phyloP scores from a whole-genome alignment of 2,329 filamentous ascomycete species.

The Huntiella savannae region DNA sequence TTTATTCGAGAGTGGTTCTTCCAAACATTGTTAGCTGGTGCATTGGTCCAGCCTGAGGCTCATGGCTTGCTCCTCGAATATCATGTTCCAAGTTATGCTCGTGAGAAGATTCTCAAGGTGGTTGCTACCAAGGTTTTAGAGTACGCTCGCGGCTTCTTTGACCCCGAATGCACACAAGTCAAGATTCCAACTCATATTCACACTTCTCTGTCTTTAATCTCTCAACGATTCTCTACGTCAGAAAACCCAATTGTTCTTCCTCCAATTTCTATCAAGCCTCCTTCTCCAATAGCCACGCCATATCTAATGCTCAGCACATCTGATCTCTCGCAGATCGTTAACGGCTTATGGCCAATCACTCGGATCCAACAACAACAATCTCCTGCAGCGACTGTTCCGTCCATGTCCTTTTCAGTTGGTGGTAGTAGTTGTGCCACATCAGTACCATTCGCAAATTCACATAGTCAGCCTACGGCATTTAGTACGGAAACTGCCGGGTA shows the following conservation, averaged over 20 bases:
- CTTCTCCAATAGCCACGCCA: constrained; percentile 20
- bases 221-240: too few relatives aligned
- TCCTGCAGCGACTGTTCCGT: too few relatives aligned
- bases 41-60: constrained; percentile 76
- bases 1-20: constrained; percentile 87
- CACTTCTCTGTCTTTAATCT: too few relatives aligned
- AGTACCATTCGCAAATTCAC: too few relatives aligned
- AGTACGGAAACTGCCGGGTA: too few relatives aligned
- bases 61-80: constrained; percentile 67
- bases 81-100: constrained; percentile 77
- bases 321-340: constrained; percentile 62
- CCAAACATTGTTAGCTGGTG: constrained; percentile 64
- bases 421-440: too few relatives aligned
- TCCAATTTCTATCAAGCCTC: too few relatives aligned
- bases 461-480: too few relatives aligned
- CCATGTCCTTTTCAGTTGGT: too few relatives aligned
- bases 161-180: constrained; percentile 32
- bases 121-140: constrained; percentile 66
- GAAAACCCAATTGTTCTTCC: too few relatives aligned
- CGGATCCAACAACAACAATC: too few relatives aligned
- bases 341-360: constrained; percentile 55
- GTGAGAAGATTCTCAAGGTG: constrained; percentile 62
- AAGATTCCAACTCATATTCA: constrained; percentile 39
- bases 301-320: constrained; percentile 64
- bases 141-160: constrained; percentile 54